These are phyloP conservation scores for Sherardia arvensis DNA, from an alignment of 257 asterid genomes.

Conservation along the genomic window DNA sequence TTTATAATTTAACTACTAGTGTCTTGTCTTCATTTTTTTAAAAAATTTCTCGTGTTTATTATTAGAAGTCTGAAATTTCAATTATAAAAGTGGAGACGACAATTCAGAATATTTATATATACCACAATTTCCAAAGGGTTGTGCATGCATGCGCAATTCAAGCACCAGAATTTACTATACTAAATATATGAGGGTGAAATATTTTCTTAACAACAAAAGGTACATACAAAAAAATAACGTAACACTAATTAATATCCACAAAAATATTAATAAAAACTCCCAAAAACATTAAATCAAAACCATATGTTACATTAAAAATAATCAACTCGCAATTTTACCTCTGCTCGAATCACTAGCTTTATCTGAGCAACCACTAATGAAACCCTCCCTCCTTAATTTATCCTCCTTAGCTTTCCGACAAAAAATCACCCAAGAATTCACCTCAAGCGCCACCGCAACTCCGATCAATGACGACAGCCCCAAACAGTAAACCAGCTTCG, in stretches of 20 bases:
- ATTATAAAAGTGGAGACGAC: no score
- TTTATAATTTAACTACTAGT: no score
- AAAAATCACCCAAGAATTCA: conserved; percentile 85
- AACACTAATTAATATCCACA: background rate
- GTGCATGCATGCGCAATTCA: background rate
- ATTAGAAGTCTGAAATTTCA: no score
- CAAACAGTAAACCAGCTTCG: conserved; percentile 54
- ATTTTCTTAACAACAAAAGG: background rate
- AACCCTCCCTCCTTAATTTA: conserved; percentile 68
- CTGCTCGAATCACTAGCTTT: conserved; percentile 47
- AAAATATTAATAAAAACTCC: background rate
- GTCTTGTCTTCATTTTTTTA: no score
- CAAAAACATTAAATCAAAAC: background rate
- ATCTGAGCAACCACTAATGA: conserved; percentile 46
- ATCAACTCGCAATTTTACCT: conserved; percentile 10
- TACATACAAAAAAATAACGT: background rate
- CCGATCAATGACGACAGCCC: conserved; percentile 67
- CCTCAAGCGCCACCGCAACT: conserved; percentile 64
- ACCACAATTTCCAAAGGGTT: no score
- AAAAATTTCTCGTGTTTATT: no score
- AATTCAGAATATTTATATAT: no score
- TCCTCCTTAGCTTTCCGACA: conserved; percentile 85
- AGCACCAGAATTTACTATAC: background rate
- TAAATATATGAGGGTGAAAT: background rate
- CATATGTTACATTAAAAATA: background rate